Evolutionary conservation across 1,284 basidiomycete genomes (phyloP).

Genomic region (Anthracocystis walkeri): DNA sequence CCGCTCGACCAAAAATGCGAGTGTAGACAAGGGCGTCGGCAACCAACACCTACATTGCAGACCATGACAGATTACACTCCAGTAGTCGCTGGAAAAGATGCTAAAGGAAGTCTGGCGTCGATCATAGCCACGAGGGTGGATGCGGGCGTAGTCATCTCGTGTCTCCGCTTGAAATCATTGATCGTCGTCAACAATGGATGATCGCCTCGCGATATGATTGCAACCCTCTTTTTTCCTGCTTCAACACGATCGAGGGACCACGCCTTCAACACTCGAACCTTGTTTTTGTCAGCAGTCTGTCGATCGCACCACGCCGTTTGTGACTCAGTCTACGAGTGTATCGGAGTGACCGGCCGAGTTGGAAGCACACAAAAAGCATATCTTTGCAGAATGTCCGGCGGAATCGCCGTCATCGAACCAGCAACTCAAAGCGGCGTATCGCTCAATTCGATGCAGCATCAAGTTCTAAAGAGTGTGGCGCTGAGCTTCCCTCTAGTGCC

Average conservation of each 20-base stretch:
- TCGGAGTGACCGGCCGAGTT: no score
- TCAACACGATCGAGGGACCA: conserved; percentile 3
- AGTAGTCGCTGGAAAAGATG: background rate
- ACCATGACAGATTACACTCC: background rate
- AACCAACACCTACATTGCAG: conserved; percentile 33
- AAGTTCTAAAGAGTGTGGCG: no score
- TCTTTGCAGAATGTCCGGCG: no score
- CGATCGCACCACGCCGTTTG: background rate
- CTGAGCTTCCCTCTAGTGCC: no score
- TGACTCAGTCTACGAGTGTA: no score
- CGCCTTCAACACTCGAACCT: background rate
- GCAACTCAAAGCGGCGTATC: no score
- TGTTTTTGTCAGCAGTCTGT: background rate
- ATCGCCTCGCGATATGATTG: background rate
- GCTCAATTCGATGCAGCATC: no score
- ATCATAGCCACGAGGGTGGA: background rate
- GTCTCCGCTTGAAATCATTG: background rate
- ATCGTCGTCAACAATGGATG: background rate
- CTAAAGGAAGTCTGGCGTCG: background rate
- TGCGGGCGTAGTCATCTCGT: background rate
- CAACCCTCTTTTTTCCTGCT: background rate
- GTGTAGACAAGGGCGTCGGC: conserved; percentile 1
- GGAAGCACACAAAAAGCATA: no score
- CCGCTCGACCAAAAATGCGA: no score
- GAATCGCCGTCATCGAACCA: no score